Percentiles rank a stretch among this genome's conserved stretches.
Evolutionary conservation across 1,139 yeast species (phyloP).

Genomic region (Yamadazyma triangularis): DNA sequence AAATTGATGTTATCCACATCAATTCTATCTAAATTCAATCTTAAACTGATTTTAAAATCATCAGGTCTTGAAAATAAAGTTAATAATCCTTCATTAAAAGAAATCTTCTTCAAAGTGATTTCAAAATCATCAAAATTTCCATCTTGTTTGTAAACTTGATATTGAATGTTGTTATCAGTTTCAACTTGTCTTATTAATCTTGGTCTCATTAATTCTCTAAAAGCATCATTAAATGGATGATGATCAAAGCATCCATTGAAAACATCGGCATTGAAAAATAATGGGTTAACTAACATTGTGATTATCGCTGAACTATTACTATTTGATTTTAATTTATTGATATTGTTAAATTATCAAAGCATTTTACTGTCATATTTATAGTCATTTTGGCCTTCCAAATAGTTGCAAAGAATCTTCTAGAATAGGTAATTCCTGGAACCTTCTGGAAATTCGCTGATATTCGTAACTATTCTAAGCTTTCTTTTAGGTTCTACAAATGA

Average conservation of each 20-base stretch:
- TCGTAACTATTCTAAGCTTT: too few relatives aligned
- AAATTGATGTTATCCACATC: constrained; percentile 33
- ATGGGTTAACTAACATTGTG: constrained; percentile 15
- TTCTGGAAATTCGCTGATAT: constrained; percentile 1
- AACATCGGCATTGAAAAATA: constrained; percentile 10
- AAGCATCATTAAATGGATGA: neutral
- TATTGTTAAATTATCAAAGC: too few relatives aligned
- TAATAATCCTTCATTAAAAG: constrained; percentile 18
- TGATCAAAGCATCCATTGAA: constrained; percentile 7
- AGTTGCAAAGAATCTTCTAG: constrained; percentile 1
- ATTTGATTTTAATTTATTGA: neutral
- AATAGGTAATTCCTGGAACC: neutral
- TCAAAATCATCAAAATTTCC: constrained; percentile 39
- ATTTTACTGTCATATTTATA: neutral
- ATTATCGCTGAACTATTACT: too few relatives aligned
- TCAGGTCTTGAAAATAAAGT: constrained; percentile 29
- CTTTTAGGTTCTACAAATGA: too few relatives aligned
- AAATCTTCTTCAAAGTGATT: constrained; percentile 27
- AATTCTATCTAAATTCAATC: constrained; percentile 30
- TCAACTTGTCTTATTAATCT: constrained; percentile 34
- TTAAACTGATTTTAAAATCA: constrained; percentile 29
- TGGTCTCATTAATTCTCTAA: constrained; percentile 17
- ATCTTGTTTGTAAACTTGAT: constrained; percentile 32
- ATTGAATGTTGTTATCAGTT: constrained; percentile 32
- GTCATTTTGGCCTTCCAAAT: neutral